These are phyloP conservation scores for Platanthera zijinensis DNA, from an alignment of 106 monocot species.

Conservation along the genomic window DNA sequence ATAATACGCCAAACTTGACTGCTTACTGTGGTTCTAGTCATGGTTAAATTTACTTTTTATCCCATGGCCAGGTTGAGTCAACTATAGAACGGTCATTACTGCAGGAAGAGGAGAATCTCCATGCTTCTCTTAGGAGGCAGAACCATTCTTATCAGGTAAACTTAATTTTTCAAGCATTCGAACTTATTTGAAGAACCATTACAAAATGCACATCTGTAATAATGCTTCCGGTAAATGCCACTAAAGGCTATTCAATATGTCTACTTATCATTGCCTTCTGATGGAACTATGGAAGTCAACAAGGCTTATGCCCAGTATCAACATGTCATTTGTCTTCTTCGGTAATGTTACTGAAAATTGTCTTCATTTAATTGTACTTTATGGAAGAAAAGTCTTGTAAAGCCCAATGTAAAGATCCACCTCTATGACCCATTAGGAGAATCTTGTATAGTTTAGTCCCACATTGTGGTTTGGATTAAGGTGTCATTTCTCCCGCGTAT, in stretches of 20 bases:
- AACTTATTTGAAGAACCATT: not conserved
- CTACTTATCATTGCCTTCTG: too few species aligned
- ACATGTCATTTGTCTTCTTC: too few species aligned
- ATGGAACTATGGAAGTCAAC: too few species aligned
- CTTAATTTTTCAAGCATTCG: not conserved
- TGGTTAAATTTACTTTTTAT: slow-evolving; percentile 1
- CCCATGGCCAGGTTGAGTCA: slow-evolving; percentile 42
- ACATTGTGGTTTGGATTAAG: too few species aligned
- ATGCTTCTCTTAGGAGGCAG: slow-evolving; percentile 11
- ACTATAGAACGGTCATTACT: slow-evolving; percentile 42
- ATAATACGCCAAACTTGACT: not conserved
- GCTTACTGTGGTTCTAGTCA: not conserved
- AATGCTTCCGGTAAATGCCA: not conserved
- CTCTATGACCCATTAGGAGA: too few species aligned
- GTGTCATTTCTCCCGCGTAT: too few species aligned
- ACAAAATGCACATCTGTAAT: not conserved
- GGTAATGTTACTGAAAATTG: too few species aligned
- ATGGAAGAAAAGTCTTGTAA: too few species aligned
- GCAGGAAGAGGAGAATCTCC: slow-evolving; percentile 35
- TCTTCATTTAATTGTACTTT: too few species aligned
- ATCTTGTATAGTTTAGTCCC: too few species aligned
- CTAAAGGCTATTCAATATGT: not conserved
- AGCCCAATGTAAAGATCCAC: too few species aligned
- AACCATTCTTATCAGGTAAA: slow-evolving; percentile 8
- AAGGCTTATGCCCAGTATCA: too few species aligned